Evolutionary conservation across 192 early-diverging fungal genomes (phyloP).

Genomic region (Rhizoclosmatium globosum): DNA sequence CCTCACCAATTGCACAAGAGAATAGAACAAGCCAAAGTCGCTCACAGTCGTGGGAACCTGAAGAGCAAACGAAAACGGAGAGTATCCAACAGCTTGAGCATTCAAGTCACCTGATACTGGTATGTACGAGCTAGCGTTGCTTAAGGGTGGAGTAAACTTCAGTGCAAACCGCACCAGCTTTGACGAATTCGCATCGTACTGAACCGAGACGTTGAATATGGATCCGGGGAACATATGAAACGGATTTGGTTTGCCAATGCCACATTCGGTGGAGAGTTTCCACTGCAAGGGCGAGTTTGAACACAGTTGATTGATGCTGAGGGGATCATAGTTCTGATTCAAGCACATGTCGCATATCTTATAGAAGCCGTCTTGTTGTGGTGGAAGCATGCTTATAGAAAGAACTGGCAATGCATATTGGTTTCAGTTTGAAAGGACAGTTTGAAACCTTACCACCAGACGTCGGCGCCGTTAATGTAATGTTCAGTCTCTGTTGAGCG

Average conservation of each 20-base stretch:
- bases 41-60: background rate
- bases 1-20: background rate
- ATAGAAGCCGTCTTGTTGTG: background rate
- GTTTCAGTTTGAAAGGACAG: too few relatives aligned
- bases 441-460: too few relatives aligned
- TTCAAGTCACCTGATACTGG: background rate
- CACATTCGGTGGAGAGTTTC: background rate
- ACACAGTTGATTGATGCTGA: background rate
- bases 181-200: background rate
- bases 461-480: too few relatives aligned
- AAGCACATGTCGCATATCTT: slow-evolving; percentile 4
- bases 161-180: background rate
- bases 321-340: background rate
- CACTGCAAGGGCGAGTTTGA: background rate
- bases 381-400: background rate
- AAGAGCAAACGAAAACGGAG: background rate
- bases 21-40: background rate
- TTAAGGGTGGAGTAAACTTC: background rate
- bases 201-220: background rate
- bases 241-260: background rate
- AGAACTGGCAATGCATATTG: too few relatives aligned
- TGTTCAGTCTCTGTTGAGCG: too few relatives aligned
- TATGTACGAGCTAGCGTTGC: background rate
- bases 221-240: background rate
- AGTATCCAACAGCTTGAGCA: background rate